Evolutionary conservation across 78 protist species (phyloP).

Genomic region (Creolimax fragrantissima): DNA sequence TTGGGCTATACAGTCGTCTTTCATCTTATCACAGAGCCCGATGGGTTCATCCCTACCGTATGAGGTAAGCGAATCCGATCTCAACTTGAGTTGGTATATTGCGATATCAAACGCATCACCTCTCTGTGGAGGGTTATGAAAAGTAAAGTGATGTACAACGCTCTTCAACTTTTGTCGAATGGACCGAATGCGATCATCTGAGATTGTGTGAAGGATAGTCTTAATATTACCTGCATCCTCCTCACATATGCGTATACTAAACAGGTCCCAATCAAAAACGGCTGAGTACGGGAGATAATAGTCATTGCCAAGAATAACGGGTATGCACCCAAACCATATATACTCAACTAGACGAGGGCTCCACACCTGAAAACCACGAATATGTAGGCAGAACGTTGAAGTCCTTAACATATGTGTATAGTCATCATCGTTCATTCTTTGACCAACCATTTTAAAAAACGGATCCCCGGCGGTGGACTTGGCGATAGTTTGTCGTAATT

Average conservation of each 20-base stretch:
- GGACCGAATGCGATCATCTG: not conserved
- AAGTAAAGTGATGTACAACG: not conserved
- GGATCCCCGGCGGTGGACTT: not conserved
- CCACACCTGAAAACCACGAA: slow-evolving; percentile 10
- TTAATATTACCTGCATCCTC: not conserved
- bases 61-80: not conserved
- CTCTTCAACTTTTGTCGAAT: not conserved
- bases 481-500: not conserved
- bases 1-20: no score
- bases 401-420: not conserved
- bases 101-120: not conserved
- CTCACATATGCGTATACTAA: slow-evolving; percentile 4
- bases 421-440: slow-evolving; percentile 14
- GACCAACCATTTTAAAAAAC: not conserved
- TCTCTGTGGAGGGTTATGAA: not conserved
- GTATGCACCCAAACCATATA: slow-evolving; percentile 25
- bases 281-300: slow-evolving; percentile 20
- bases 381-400: slow-evolving; percentile 15
- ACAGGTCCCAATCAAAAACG: slow-evolving; percentile 14
- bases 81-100: not conserved
- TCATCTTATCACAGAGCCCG: no score
- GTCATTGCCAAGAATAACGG: slow-evolving; percentile 22
- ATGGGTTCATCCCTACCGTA: not conserved
- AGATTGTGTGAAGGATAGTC: not conserved
- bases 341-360: slow-evolving; percentile 16